These are phyloP conservation scores for Coniophora puteana DNA, from an alignment of 1,284 basidiomycete species.

Conservation along the genomic window DNA sequence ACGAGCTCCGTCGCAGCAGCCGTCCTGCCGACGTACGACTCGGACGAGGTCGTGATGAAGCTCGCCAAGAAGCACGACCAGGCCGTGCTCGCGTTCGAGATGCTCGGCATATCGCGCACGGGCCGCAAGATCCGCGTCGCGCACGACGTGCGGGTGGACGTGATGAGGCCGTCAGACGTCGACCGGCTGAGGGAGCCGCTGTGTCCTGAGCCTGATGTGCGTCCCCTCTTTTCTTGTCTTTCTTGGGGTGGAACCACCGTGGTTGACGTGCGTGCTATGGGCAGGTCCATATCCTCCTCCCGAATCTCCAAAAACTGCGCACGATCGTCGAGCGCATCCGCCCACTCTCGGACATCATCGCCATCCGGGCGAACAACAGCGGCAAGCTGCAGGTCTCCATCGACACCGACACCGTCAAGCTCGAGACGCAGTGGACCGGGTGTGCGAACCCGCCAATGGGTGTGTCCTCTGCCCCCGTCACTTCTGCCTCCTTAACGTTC, in stretches of 20 bases:
- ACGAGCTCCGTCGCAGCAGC: constrained; percentile 28
- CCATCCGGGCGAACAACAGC: constrained; percentile 62
- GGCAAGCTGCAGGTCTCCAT: constrained; percentile 69
- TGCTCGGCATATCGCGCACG: constrained; percentile 50
- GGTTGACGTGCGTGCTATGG: constrained; percentile 6
- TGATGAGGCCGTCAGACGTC: constrained; percentile 73
- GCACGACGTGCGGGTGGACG: constrained; percentile 75
- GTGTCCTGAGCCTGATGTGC: constrained; percentile 86
- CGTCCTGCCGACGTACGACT: constrained; percentile 35
- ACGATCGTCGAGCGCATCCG: constrained; percentile 76
- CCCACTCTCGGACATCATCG: constrained; percentile 74
- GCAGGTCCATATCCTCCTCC: constrained; percentile 82
- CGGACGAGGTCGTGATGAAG: constrained; percentile 75
- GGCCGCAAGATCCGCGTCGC: constrained; percentile 56
- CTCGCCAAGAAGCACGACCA: constrained; percentile 80
- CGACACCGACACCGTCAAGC: constrained; percentile 63
- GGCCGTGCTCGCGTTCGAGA: constrained; percentile 73
- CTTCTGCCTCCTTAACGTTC: not conserved
- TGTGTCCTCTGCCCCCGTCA: too few relatives aligned
- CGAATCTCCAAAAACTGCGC: constrained; percentile 73
- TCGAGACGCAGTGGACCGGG: constrained; percentile 81
- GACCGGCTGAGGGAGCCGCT: constrained; percentile 75
- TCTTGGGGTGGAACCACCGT: not conserved
- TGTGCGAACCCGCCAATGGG: constrained; percentile 68
- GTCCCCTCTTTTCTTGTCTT: constrained; percentile 8